A percentile compares a stretch with the other conserved stretches of the same genome.
Conservation (phyloP, 805 yeast genomes). For the Candida boidinii region DNA sequence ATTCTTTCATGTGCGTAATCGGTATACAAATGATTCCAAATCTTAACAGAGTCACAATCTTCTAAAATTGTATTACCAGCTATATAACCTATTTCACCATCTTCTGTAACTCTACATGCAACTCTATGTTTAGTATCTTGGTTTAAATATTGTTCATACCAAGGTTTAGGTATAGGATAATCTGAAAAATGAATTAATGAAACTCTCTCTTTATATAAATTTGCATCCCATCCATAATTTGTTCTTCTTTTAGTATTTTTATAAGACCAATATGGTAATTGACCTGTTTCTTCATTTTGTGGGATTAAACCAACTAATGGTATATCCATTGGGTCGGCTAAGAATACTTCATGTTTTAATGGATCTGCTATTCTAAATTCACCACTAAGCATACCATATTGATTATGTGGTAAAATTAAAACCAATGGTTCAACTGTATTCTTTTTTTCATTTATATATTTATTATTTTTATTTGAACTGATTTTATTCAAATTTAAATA, state of each 20-base stretch:
- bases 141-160: conserved; percentile 29
- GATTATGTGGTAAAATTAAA: conserved; percentile 40
- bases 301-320: conserved; percentile 12
- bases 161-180: conserved; percentile 59
- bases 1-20: conserved; percentile 11
- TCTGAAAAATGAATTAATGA: conserved; percentile 58
- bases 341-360: conserved; percentile 29
- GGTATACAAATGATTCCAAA: conserved; percentile 25
- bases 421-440: conserved; percentile 13
- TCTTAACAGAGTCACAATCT: conserved; percentile 23
- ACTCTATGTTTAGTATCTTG: conserved; percentile 7
- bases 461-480: conserved; percentile 8
- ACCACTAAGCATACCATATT: conserved; percentile 43
- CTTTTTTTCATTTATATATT: neutral
- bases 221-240: conserved; percentile 28
- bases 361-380: conserved; percentile 29
- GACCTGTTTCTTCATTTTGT: neutral
- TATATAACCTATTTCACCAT: conserved; percentile 10
- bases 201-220: conserved; percentile 19
- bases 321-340: conserved; percentile 35
- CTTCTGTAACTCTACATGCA: conserved; percentile 7
- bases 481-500: conserved; percentile 18
- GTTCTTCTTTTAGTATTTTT: conserved; percentile 7
- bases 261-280: conserved; percentile 17
- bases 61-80: conserved; percentile 14